Evolutionary conservation across 768 basidiomycete species (phyloP).

Genomic region (Phlebiopsis flavidoalba): DNA sequence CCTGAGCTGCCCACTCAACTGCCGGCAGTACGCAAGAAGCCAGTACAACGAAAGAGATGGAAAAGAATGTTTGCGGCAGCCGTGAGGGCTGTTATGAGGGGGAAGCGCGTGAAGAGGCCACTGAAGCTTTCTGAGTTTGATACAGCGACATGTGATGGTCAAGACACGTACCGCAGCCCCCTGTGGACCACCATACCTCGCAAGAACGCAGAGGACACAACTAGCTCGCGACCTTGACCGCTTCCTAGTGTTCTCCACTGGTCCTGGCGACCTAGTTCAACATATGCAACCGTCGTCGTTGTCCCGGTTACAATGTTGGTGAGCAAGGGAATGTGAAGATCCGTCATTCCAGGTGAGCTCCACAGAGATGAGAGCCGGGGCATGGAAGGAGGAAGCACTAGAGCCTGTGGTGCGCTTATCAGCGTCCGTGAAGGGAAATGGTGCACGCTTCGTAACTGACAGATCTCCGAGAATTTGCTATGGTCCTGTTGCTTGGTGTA

Average conservation of each 20-base stretch:
- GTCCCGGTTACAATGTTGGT: constrained; percentile 44
- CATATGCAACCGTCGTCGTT: constrained; percentile 45
- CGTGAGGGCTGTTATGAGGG: constrained; percentile 48
- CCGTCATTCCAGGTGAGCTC: constrained; percentile 34
- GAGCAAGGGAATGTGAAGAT: constrained; percentile 55
- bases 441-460: constrained; percentile 34
- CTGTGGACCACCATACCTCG: constrained; percentile 58
- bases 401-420: constrained; percentile 38
- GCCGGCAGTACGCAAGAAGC: constrained; percentile 28
- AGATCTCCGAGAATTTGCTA: constrained; percentile 55
- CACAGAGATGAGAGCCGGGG: constrained; percentile 33
- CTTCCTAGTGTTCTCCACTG: constrained; percentile 64
- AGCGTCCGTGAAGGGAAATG: neutral
- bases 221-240: constrained; percentile 71
- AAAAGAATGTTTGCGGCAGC: constrained; percentile 30
- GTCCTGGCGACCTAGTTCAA: constrained; percentile 74
- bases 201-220: constrained; percentile 56
- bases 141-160: neutral
- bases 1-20: constrained; percentile 24
- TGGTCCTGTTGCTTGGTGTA: constrained; percentile 57
- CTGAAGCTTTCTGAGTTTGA: constrained; percentile 29
- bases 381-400: constrained; percentile 39
- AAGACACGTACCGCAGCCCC: constrained; percentile 57
- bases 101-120: constrained; percentile 67
- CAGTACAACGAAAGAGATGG: constrained; percentile 27